Conservation (phyloP, 2,329 filamentous ascomycete species). For the Colletotrichum caudatum region DNA sequence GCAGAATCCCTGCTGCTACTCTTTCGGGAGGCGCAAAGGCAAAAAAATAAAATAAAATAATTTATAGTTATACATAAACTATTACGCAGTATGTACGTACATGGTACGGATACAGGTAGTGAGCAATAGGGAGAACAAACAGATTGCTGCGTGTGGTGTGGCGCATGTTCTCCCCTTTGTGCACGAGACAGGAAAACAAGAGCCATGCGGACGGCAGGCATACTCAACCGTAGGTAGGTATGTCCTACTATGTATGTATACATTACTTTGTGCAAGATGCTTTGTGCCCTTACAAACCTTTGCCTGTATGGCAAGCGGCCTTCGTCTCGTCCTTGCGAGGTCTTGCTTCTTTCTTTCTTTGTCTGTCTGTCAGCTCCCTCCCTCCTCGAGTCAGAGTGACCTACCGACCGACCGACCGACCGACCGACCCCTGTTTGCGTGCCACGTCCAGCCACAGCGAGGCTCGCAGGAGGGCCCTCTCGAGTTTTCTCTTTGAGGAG, state of each 20-base stretch:
- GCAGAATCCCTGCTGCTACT: slow-evolving; percentile 33
- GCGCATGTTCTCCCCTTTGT: slow-evolving; percentile 20
- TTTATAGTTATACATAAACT: too few relatives aligned
- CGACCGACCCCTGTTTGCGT: neutral
- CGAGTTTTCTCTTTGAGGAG: neutral
- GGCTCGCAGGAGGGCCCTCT: neutral
- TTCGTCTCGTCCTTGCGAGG: neutral
- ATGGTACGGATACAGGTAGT: too few relatives aligned
- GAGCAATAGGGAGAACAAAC: slow-evolving; percentile 10
- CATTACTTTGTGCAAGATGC: neutral
- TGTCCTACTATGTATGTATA: too few relatives aligned
- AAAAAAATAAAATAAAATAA: slow-evolving; percentile 4
- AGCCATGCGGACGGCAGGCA: slow-evolving; percentile 7
- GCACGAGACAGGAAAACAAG: slow-evolving; percentile 15
- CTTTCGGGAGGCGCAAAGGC: slow-evolving; percentile 13
- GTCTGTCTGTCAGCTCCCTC: too few relatives aligned
- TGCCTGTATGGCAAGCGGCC: neutral
- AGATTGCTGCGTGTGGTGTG: slow-evolving; percentile 7
- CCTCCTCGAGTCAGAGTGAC: neutral
- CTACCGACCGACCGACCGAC: too few relatives aligned
- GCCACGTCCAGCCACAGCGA: slow-evolving; percentile 28
- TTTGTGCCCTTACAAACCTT: neutral
- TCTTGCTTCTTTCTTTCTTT: too few relatives aligned
- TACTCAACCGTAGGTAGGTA: neutral
- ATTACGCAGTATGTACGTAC: too few relatives aligned